Evolutionary conservation across 257 asterid genomes (phyloP).

Genomic region (Ilex aquifolium): DNA sequence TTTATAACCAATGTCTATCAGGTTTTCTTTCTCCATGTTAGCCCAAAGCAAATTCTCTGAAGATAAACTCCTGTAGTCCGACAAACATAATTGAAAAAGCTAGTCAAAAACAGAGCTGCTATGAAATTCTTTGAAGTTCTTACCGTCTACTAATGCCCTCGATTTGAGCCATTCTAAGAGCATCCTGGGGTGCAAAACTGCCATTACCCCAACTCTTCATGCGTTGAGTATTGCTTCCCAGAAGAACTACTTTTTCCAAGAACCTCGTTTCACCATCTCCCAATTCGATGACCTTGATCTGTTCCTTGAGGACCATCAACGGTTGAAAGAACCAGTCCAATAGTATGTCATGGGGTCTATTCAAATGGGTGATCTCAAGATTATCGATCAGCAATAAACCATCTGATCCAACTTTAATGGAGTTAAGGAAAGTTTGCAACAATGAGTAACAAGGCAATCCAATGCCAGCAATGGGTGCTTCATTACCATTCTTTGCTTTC

Average conservation of each 20-base stretch:
- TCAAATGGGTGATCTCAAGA: slow-evolving; percentile 65
- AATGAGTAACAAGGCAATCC: slow-evolving; percentile 79
- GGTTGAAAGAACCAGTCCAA: slow-evolving; percentile 95
- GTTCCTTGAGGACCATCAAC: slow-evolving; percentile 76
- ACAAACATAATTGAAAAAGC: too few relatives aligned
- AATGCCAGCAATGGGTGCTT: slow-evolving; percentile 39
- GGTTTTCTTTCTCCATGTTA: too few relatives aligned
- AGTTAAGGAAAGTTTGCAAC: slow-evolving; percentile 46
- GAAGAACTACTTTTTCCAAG: slow-evolving; percentile 62
- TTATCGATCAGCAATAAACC: slow-evolving; percentile 67
- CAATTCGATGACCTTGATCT: slow-evolving; percentile 53
- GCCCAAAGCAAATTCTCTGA: too few relatives aligned
- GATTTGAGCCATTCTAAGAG: slow-evolving; percentile 81
- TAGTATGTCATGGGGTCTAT: slow-evolving; percentile 78
- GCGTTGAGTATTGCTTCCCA: slow-evolving; percentile 51
- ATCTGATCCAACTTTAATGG: slow-evolving; percentile 59
- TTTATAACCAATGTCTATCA: too few relatives aligned
- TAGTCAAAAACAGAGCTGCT: not conserved
- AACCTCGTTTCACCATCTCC: slow-evolving; percentile 66
- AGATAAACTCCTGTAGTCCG: too few relatives aligned
- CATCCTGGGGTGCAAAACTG: slow-evolving; percentile 45
- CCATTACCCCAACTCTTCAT: slow-evolving; percentile 72
- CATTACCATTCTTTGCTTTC: slow-evolving; percentile 52
- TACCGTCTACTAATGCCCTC: slow-evolving; percentile 91
- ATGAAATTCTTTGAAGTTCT: not conserved